Evolutionary conservation across 1,139 yeast species (phyloP).

Genomic region (Nakaseomyces uthaithaninus): DNA sequence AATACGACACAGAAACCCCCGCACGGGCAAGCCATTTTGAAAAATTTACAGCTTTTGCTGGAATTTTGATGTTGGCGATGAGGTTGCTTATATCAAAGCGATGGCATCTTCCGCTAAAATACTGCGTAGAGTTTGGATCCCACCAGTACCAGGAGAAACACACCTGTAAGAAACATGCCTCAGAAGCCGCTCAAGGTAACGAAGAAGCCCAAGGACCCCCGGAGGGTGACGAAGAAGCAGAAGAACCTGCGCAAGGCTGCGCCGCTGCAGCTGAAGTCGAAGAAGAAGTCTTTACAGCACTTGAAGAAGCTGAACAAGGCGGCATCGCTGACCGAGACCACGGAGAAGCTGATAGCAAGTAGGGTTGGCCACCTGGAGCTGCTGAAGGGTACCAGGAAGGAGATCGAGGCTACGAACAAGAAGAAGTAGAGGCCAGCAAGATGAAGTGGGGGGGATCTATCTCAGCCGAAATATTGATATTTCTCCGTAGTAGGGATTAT

Average conservation of each 20-base stretch:
- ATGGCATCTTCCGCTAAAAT: no score
- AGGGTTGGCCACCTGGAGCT: conserved; percentile 94
- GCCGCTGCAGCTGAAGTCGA: conserved; percentile 57
- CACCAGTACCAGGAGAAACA: no score
- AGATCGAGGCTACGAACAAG: conserved; percentile 45
- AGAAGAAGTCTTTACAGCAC: conserved; percentile 44
- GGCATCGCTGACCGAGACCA: conserved; percentile 52
- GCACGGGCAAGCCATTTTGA: no score
- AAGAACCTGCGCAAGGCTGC: conserved; percentile 66
- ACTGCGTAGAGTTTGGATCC: no score
- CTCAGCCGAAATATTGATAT: no score
- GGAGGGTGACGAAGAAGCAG: conserved; percentile 37
- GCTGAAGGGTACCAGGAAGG: conserved; percentile 84
- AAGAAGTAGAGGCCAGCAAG: conserved; percentile 33
- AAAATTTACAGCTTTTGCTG: no score
- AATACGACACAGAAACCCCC: no score
- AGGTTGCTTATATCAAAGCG: no score
- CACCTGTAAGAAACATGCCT: conserved; percentile 26
- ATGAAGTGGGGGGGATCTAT: no score
- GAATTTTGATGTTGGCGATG: no score
- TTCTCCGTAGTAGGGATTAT: no score
- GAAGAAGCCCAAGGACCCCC: conserved; percentile 33
- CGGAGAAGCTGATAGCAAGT: conserved; percentile 79
- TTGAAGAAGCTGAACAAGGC: conserved; percentile 59
- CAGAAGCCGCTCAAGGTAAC: conserved; percentile 37